Percentiles rank a stretch among this genome's conserved stretches.
These are phyloP conservation scores for Elsinoe batatas DNA, from an alignment of 2,329 filamentous ascomycete species.

Conservation along the genomic window DNA sequence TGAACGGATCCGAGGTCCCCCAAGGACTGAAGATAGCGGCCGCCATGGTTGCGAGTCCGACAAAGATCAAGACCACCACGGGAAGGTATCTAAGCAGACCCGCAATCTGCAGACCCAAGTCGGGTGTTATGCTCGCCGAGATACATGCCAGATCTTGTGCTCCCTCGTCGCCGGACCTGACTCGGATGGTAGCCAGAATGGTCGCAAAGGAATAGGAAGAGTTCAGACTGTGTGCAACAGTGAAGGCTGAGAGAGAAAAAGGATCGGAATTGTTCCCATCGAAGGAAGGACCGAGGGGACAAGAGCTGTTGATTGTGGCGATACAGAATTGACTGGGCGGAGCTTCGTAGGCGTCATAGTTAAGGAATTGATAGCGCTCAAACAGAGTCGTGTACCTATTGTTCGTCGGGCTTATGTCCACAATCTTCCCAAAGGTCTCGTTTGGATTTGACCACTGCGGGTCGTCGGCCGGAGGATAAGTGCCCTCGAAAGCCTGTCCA, in stretches of 20 bases:
- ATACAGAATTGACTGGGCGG: constrained; percentile 55
- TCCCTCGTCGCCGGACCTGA: constrained; percentile 62
- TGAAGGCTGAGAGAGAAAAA: constrained; percentile 58
- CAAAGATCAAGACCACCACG: constrained; percentile 64
- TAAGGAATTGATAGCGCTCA: constrained; percentile 61
- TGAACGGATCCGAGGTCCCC: constrained; percentile 82
- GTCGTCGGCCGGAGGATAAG: constrained; percentile 51
- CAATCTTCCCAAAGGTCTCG: constrained; percentile 65
- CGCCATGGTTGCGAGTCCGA: constrained; percentile 71
- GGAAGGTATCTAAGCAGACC: constrained; percentile 67
- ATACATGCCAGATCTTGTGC: constrained; percentile 66
- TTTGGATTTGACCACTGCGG: constrained; percentile 53
- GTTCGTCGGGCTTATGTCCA: constrained; percentile 47
- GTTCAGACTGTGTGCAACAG: constrained; percentile 61
- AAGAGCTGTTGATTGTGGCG: constrained; percentile 48
- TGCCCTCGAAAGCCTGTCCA: constrained; percentile 51
- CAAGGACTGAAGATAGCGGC: constrained; percentile 87
- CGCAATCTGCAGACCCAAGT: constrained; percentile 60
- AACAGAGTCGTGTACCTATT: constrained; percentile 64
- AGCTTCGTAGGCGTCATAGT: constrained; percentile 58
- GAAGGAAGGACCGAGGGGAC: constrained; percentile 70
- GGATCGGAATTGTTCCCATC: constrained; percentile 44
- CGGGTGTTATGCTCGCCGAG: constrained; percentile 72
- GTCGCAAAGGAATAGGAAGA: constrained; percentile 84
- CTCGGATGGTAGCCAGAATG: constrained; percentile 60